These are phyloP conservation scores for Eutypella sp. DNA, from an alignment of 2,329 filamentous ascomycete genomes.

Conservation along the genomic window DNA sequence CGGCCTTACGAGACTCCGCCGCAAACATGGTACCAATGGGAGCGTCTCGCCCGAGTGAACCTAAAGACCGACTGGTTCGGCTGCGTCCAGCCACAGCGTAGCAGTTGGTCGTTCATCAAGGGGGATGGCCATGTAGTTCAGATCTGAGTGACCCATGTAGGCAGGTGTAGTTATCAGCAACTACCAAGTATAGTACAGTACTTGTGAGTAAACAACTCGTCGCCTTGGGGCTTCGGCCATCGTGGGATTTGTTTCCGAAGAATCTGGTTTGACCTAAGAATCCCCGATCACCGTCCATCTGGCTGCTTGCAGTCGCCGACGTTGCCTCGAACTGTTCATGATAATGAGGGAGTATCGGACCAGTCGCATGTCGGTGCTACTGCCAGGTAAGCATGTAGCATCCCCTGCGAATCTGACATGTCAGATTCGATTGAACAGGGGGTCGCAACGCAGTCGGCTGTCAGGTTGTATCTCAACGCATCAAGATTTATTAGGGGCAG, in stretches of 20 bases:
- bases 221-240: not conserved
- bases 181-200: no score
- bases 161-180: no score
- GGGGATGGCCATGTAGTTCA: no score
- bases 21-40: not conserved
- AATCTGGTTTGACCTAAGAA: not conserved
- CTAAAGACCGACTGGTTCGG: not conserved
- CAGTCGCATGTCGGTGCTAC: not conserved
- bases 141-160: no score
- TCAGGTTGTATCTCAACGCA: not conserved
- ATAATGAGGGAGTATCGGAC: not conserved
- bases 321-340: not conserved
- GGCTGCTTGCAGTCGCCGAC: not conserved
- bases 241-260: not conserved
- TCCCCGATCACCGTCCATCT: not conserved
- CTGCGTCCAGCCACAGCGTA: not conserved
- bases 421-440: not conserved
- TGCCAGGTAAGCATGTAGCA: not conserved
- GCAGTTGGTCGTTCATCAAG: not conserved
- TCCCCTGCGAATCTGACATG: constrained; percentile 1
- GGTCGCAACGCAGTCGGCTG: not conserved
- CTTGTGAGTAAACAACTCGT: no score
- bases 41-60: not conserved
- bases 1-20: not conserved
- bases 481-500: not conserved